A percentile compares a stretch with the other conserved stretches of the same genome.
phyloP scores from a whole-genome alignment of 2,329 filamentous ascomycete genomes.

The Pseudophaeomoniella oleicola region DNA sequence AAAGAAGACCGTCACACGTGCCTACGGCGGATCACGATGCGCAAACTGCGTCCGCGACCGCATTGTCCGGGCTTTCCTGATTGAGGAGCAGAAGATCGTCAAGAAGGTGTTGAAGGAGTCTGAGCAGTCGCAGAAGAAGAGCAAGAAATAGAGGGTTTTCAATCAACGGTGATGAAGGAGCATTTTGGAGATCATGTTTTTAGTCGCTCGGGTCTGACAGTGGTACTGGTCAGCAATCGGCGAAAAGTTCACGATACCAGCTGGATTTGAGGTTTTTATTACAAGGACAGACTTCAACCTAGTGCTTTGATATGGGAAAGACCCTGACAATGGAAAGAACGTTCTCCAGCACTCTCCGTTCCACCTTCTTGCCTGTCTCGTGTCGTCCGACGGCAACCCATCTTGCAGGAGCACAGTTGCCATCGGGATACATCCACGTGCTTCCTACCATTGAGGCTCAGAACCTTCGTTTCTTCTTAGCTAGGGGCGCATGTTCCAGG shows the following conservation, averaged over 20 bases:
- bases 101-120: conserved; percentile 99
- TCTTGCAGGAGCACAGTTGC: no score
- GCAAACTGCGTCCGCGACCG: conserved; percentile 97
- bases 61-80: conserved; percentile 94
- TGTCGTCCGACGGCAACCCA: no score
- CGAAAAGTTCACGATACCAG: not conserved
- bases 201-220: not conserved
- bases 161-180: conserved; percentile 3
- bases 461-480: not conserved
- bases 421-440: no score
- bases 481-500: not conserved
- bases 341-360: no score
- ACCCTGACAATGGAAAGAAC: no score
- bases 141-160: conserved; percentile 49
- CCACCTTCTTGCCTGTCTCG: no score
- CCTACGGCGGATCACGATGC: conserved; percentile 97
- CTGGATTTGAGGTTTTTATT: not conserved
- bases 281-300: not conserved
- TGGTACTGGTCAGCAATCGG: not conserved
- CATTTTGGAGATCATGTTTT: not conserved
- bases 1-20: conserved; percentile 98
- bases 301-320: not conserved
- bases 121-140: conserved; percentile 57
- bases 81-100: conserved; percentile 99
- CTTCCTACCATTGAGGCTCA: not conserved